Conservation (phyloP, 768 basidiomycete species). For the Hygrocybe coccinea region DNA sequence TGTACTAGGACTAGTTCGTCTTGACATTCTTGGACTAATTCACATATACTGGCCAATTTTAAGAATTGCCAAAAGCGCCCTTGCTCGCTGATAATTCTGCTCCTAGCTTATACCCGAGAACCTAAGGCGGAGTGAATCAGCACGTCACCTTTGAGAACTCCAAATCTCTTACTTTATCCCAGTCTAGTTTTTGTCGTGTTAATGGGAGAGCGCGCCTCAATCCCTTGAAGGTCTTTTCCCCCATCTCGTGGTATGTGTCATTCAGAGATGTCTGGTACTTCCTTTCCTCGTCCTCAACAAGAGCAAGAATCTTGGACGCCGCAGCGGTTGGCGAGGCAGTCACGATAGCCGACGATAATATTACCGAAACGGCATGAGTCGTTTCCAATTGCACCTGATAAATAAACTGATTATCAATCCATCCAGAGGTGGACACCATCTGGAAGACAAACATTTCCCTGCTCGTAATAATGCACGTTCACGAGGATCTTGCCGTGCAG, state of each 20-base stretch:
- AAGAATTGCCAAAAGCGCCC: constrained; percentile 22
- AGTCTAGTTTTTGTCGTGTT: constrained; percentile 91
- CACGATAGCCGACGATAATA: constrained; percentile 54
- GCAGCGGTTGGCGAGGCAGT: constrained; percentile 47
- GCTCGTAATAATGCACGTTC: constrained; percentile 96
- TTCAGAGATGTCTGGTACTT: constrained; percentile 76
- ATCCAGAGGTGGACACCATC: not conserved
- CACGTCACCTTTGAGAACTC: not conserved
- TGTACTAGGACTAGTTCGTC: too few species aligned
- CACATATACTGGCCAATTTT: constrained; percentile 1
- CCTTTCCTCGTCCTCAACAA: constrained; percentile 76
- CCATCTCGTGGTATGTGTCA: constrained; percentile 82
- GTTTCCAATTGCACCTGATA: constrained; percentile 85
- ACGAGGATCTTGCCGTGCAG: constrained; percentile 72
- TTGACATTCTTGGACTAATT: too few species aligned
- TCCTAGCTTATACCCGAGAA: constrained; percentile 39
- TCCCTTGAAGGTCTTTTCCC: constrained; percentile 90
- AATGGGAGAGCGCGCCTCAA: constrained; percentile 86
- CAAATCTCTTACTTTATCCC: constrained; percentile 71
- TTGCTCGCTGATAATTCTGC: constrained; percentile 42
- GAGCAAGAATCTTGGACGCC: constrained; percentile 69
- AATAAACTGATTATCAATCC: not conserved
- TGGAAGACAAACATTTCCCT: constrained; percentile 70
- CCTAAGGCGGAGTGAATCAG: constrained; percentile 10
- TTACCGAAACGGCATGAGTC: constrained; percentile 59